Base-by-base conservation (phyloP, 768 basidiomycete species). In the Trametes sanguinea region DNA sequence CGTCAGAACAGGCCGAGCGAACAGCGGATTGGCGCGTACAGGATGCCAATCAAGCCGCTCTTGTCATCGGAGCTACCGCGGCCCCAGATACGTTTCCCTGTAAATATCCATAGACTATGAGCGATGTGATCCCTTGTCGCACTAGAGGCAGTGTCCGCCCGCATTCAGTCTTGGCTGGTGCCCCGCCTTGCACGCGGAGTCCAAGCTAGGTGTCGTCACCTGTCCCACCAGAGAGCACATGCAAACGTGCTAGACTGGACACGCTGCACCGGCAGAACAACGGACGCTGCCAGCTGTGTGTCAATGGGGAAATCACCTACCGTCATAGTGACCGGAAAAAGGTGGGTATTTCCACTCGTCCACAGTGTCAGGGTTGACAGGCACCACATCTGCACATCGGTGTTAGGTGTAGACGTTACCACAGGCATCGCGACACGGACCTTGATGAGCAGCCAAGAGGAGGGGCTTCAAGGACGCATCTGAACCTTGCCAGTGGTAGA, bases 401-500 rank as follows among this genome's bases (percentile, higher is more conserved):
- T n/a, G 32, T 37, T 7, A 47, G 56, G 40, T n/a, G 13, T 16
- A 16, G 5, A 43, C 39, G 14, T 14, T 14, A 43, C 10, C 10
- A 16, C 7, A 22, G 9, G 29, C 27, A 2, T 7, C 46, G 11
- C 35, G 11, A 37, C 6, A 37, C 66, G 14, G 17, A 79, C 81
- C 83, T 73, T 85, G 83, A 65, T 85, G 83, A 13, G 79, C 82
- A 13, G 79, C 71, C 29, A 84, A 73, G 10, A 88, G 74, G 1
- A 87, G 62, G 0, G 86, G 88, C 68, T 87, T 86, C 50, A 83
- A 71, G 10, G 72, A 68, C 10, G 74, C 55, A 51, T 83, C 76
- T 17, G 77, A 76, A 13, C 86, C 87, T 50, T 80, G 73, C 85
- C 85, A 88, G 22, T 80, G 78, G 67, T 83, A 86, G 2, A 88